These are phyloP conservation scores for Davidsoniella australis DNA, from an alignment of 2,329 filamentous ascomycete genomes.

Conservation along the genomic window DNA sequence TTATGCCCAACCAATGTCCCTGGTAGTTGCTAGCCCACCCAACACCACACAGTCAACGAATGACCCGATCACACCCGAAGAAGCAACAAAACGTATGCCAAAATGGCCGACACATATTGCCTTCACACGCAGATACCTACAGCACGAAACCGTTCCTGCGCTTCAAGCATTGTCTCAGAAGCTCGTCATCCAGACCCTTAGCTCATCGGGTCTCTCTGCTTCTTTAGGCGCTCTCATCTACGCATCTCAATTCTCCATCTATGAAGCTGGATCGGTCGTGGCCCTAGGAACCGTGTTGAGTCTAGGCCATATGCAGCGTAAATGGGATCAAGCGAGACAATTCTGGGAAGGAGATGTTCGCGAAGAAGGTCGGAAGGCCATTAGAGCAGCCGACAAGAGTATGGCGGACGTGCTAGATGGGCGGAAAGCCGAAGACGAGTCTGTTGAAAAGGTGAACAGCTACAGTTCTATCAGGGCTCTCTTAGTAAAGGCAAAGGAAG, in stretches of 20 bases:
- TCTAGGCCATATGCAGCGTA: constrained; percentile 40
- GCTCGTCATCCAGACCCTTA: constrained; percentile 58
- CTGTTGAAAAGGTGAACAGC: constrained; percentile 19
- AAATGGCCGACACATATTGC: constrained; percentile 65
- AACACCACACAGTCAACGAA: not conserved
- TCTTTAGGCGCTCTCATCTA: constrained; percentile 40
- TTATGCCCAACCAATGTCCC: constrained; percentile 23
- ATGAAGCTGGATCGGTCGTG: constrained; percentile 45
- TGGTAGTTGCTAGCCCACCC: constrained; percentile 1
- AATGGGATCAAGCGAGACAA: constrained; percentile 41
- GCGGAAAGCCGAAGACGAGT: constrained; percentile 15
- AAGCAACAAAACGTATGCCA: constrained; percentile 13
- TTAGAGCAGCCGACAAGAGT: constrained; percentile 37
- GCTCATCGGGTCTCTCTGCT: constrained; percentile 47
- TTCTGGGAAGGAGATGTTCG: constrained; percentile 52
- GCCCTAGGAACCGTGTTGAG: constrained; percentile 44
- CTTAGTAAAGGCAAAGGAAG: constrained; percentile 31
- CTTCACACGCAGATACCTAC: constrained; percentile 48
- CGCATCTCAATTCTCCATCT: constrained; percentile 36
- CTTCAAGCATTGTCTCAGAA: constrained; percentile 57
- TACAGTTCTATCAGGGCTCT: constrained; percentile 23
- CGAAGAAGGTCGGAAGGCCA: constrained; percentile 47
- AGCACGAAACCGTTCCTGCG: constrained; percentile 48
- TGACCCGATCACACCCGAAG: constrained; percentile 11
- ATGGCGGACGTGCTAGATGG: constrained; percentile 30